Base-by-base conservation (phyloP, 176 grass and related monocot species). In the Guadua angustifolia region DNA sequence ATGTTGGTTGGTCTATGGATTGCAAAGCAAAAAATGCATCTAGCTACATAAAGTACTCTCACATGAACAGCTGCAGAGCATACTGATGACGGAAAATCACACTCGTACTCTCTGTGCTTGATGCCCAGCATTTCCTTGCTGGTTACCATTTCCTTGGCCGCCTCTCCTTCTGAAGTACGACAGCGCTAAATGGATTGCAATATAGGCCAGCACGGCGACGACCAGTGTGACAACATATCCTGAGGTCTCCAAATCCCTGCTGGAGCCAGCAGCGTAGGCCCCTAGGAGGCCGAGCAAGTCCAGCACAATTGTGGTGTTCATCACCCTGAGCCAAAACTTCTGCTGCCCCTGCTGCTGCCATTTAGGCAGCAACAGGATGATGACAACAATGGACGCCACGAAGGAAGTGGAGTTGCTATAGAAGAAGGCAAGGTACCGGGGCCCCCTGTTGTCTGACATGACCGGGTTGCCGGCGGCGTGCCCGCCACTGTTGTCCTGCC, bases 211-310 rank as follows among this genome's bases (percentile, higher is more conserved):
- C 7, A 75, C 82, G 6, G 50, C 47, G 10, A 13, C 36, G 16
- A 75, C 38, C 11, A 84, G 16, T 0, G 35, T 47, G 9, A 44
- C 7, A 1, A 77, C 50, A 18, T 68, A 77, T 22, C 52, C 25
- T 1, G 49, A 77, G 0, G 73, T 84, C 60, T 76, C 40, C 82
- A 72, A 84, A 2, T 62, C 82, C 49, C 82, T 67, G 49, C 11
- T 67, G 49, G 71, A 76, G 17, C 82, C 82, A 4, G 82, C 62
- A 0, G 72, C 82, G 5, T 84, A 75, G 2, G 82, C 73, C 38
- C 1, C 73, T 5, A 84, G 57, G 15, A 90, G 80, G 4, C 83
- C 44, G 9, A 86, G 74, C 61, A 90, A 39, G 61, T 90, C 83
- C 25, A 81, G 33, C 13, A 69, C 15, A 16, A 81, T 81, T 7